Base-by-base conservation (phyloP, 73 alveolate species). In the Paramecium caudatum region DNA sequence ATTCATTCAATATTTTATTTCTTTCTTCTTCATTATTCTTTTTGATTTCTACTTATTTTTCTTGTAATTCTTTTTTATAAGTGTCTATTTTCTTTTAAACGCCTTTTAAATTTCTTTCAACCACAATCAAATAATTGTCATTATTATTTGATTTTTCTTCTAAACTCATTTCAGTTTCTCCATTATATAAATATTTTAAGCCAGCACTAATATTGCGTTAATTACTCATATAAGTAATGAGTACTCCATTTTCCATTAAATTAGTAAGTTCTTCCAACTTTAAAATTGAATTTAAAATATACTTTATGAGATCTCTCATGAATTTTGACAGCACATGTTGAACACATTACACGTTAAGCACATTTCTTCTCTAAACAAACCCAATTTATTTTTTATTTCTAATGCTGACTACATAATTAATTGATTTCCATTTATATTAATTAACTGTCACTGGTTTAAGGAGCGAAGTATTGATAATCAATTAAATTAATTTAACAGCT, bases 261-360 rank as follows among this genome's bases (percentile, higher is more conserved):
- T 74, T 74, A 21, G 88, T 41, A 27, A 74, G 47, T 74, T 74
- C 88, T 74, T 74, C 88, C 43, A 74, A 45, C 80, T 55, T 55
- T 55, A 27, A 10, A 55, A 55, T 27, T 55, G 45, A 27, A 55
- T 27, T 55, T 55, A 37, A 55, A 55, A 55, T 19, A 21, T 55
- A 55, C 80, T 86, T 86, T 86, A 63, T 86, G 93, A 1, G 48
- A 62, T 86, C 55, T 61, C 17, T 86, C 84, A 86, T 86, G 93
- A 50, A 43, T 43, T 61, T 86, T 86, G 15, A 86, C 93, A 17
- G 93, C 93, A 78, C 93, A 86, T 21, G 84, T 55, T 41, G 65
- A 62, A 41, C 93, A 86, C 93, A 86, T 86, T 4, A 86, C 93
- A 12, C 93, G 19, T 62, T 70, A 27, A 12, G 46, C 9, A 49